phyloP scores from a whole-genome alignment of 345 rosid genomes.

The Eucalyptus grandis region DNA sequence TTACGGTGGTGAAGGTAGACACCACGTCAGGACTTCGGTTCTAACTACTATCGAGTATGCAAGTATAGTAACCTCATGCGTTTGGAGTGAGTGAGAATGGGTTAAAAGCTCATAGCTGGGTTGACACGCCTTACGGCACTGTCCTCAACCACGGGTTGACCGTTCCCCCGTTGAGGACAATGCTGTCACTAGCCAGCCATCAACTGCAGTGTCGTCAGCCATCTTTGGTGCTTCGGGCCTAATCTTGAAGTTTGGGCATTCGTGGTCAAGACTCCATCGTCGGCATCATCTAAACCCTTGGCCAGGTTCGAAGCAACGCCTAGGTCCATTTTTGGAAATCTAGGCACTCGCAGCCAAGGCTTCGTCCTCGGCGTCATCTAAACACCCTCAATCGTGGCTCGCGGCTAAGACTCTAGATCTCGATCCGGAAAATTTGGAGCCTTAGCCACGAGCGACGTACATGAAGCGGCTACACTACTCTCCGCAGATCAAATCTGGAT shows the following conservation, averaged over 20 bases:
- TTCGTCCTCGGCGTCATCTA: not conserved
- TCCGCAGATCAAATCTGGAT: not conserved
- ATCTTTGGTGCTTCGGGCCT: not conserved
- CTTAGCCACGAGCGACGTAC: not conserved
- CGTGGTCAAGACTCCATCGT: not conserved
- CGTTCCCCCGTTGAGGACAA: too few species aligned
- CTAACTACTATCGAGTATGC: accelerated
- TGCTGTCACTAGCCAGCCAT: not conserved
- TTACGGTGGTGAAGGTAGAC: too few species aligned
- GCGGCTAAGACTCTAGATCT: not conserved
- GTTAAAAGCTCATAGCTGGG: too few species aligned
- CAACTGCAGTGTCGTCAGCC: not conserved
- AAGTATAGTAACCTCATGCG: too few species aligned
- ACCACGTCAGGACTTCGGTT: too few species aligned
- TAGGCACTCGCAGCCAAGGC: not conserved
- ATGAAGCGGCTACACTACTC: not conserved
- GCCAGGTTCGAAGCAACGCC: not conserved
- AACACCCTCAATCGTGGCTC: not conserved
- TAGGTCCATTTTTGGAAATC: not conserved
- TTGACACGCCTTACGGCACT: too few species aligned
- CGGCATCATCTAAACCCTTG: not conserved
- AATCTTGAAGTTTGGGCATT: not conserved
- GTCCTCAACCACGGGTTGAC: too few species aligned
- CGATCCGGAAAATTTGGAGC: not conserved
- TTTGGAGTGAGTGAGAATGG: too few species aligned